Conservation (phyloP, 441 rosid species). For the Eruca vesicaria region DNA sequence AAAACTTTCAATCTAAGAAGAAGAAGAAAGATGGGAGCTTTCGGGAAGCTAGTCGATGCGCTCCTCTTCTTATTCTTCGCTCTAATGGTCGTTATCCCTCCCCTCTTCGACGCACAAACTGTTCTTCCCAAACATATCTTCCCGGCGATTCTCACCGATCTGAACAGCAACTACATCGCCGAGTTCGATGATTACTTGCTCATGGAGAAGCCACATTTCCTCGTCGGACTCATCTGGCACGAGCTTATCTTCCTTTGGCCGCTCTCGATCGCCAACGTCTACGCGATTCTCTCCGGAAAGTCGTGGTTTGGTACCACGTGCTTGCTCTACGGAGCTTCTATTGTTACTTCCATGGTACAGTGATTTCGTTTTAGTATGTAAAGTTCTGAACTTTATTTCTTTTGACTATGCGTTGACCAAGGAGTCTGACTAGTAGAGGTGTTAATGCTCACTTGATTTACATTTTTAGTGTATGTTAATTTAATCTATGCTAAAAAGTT, state of each 20-base stretch:
- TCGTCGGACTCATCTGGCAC: slow-evolving; percentile 66
- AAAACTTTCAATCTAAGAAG: neutral
- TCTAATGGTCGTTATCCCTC: slow-evolving; percentile 47
- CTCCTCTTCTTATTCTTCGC: slow-evolving; percentile 54
- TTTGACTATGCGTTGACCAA: neutral
- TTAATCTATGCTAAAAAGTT: neutral
- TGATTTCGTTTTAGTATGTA: neutral
- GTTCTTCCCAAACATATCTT: slow-evolving; percentile 44
- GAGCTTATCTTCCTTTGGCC: slow-evolving; percentile 83
- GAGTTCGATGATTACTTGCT: slow-evolving; percentile 60
- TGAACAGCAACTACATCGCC: slow-evolving; percentile 40
- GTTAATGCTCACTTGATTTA: neutral
- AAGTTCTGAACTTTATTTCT: neutral
- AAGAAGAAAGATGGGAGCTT: slow-evolving; percentile 26
- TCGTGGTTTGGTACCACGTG: slow-evolving; percentile 75
- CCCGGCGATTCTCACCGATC: slow-evolving; percentile 53
- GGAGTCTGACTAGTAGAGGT: neutral
- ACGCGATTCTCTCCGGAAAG: slow-evolving; percentile 53
- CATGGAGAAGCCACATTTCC: slow-evolving; percentile 71
- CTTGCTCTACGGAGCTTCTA: slow-evolving; percentile 69
- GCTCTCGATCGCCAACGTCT: slow-evolving; percentile 56
- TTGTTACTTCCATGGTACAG: slow-evolving; percentile 64
- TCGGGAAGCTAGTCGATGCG: slow-evolving; percentile 49
- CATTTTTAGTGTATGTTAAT: neutral
- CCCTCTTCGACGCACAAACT: slow-evolving; percentile 62